Conservation (phyloP, 2,329 filamentous ascomycete genomes). For the Lasiodiplodia citricola region DNA sequence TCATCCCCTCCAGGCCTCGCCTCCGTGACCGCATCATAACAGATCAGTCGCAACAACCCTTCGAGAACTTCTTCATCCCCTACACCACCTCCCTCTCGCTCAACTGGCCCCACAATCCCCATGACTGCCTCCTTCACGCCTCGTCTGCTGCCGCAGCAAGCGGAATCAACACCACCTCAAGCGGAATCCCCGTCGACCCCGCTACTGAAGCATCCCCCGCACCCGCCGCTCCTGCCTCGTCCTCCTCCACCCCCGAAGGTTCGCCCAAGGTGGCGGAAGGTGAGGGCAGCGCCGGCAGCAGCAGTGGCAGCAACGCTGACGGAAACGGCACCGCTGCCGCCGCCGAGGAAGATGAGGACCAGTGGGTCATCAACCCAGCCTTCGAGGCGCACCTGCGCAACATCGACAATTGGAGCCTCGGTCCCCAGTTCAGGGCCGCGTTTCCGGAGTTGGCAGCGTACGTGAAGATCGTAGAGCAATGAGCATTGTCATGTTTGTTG, state of each 20-base stretch:
- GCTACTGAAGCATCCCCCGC: conserved; percentile 16
- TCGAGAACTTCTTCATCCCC: conserved; percentile 83
- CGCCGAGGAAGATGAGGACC: conserved; percentile 49
- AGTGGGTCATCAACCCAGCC: conserved; percentile 81
- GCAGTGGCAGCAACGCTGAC: background rate
- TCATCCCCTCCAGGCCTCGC: conserved; percentile 54
- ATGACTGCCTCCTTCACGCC: conserved; percentile 68
- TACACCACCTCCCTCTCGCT: conserved; percentile 77
- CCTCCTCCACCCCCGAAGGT: background rate
- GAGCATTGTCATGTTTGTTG: background rate
- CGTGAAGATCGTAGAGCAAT: conserved; percentile 40
- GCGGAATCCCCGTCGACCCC: conserved; percentile 21
- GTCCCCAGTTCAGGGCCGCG: conserved; percentile 67
- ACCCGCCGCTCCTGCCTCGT: background rate
- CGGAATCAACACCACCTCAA: conserved; percentile 22
- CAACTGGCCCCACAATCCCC: conserved; percentile 83
- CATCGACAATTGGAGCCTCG: conserved; percentile 81
- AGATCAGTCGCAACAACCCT: conserved; percentile 57
- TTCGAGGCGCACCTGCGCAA: conserved; percentile 81
- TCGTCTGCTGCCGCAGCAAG: conserved; percentile 27
- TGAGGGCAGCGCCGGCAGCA: background rate
- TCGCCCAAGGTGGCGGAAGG: background rate
- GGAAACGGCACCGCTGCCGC: too few relatives aligned
- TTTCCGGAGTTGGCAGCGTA: conserved; percentile 62
- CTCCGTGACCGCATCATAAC: conserved; percentile 68